A percentile compares a stretch with the other conserved stretches of the same genome.
Conservation (phyloP, 1,284 basidiomycete species). For the Cutaneotrichosporon arboriforme region DNA sequence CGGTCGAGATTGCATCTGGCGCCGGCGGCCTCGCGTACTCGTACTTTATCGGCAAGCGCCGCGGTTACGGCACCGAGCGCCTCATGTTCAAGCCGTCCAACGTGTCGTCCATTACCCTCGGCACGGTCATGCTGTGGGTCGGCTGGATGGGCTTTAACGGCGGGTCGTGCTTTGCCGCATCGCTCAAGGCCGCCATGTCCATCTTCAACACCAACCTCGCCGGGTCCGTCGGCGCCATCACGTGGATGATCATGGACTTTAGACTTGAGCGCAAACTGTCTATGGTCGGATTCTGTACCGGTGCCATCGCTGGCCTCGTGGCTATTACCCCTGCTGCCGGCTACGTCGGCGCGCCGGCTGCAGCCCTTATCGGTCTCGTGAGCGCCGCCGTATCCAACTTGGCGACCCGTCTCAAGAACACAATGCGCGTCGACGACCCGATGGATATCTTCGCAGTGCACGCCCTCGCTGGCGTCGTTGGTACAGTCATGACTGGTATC, state of each 20-base stretch:
- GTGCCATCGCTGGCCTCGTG: slow-evolving; percentile 65
- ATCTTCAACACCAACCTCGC: slow-evolving; percentile 77
- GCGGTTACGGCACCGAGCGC: slow-evolving; percentile 68
- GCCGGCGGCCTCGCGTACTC: slow-evolving; percentile 80
- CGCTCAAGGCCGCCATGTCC: slow-evolving; percentile 78
- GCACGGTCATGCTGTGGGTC: slow-evolving; percentile 85
- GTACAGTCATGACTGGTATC: slow-evolving; percentile 57
- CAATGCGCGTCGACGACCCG: slow-evolving; percentile 47
- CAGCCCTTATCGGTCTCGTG: slow-evolving; percentile 68
- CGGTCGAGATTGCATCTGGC: slow-evolving; percentile 88
- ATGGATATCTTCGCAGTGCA: slow-evolving; percentile 83
- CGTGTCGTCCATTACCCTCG: slow-evolving; percentile 71
- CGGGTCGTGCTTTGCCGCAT: slow-evolving; percentile 79
- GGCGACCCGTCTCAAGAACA: slow-evolving; percentile 68
- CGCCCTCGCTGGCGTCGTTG: slow-evolving; percentile 81
- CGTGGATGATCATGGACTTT: slow-evolving; percentile 87
- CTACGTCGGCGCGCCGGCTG: slow-evolving; percentile 50
- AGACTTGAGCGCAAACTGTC: slow-evolving; percentile 68
- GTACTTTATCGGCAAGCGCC: slow-evolving; percentile 55
- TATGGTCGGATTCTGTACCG: slow-evolving; percentile 80
- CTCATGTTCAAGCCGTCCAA: slow-evolving; percentile 90
- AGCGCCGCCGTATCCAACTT: slow-evolving; percentile 76
- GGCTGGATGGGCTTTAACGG: slow-evolving; percentile 61
- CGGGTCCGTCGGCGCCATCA: slow-evolving; percentile 57
- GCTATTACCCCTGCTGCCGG: slow-evolving; percentile 65